Base-by-base conservation (phyloP, 2,329 filamentous ascomycete species). In the Claviceps maximensis region DNA sequence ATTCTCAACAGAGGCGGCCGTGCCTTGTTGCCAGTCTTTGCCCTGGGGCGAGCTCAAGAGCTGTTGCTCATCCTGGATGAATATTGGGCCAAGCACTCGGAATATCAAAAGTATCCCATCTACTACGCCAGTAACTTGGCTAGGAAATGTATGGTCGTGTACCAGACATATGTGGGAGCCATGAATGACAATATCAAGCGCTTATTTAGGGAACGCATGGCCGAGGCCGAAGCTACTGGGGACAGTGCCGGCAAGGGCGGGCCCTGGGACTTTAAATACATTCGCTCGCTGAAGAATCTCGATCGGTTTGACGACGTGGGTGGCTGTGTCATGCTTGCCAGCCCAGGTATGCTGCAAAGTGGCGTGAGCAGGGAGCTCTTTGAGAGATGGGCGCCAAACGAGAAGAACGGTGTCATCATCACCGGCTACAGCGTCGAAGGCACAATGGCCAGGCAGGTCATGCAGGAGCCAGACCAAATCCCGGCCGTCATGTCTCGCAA, bases 171-270 rank as follows among this genome's bases (percentile, higher is more conserved):
- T 63, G 89, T 97, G 49, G 89, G 90, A 49, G 89, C 90, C 53
- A 98, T 98, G 93, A 98, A 98, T 66, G 91, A 97, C 64, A 97
- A 96, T 62, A 97, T 98, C 74, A 96, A 95, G 68, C 82, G 88
- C 12, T 79, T 95, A n/a, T 96, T 96, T 69, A 79, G 86, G 51
- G 89, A 94, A 68, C 83, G 89, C 48, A 94, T 95, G 82, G 89
- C 88, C 4, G 89, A 95, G 66, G 87, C 89, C 10, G 88, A 95
- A 66, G 84, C 86, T 0, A 83, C 82, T 36, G 87, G 87, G 9
- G 86, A 89, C 59, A 78, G 77, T 2, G 78, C 79, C 7, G 82
- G 81, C 8, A 90, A 87, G 62, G 90, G 87, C 38, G 87, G 87
- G 0, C 93, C 93, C 0, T 98, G 93, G 90, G 93, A 98, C 62